Conservation (phyloP, 495 filamentous ascomycete species). For the Usnea hakonensis region DNA sequence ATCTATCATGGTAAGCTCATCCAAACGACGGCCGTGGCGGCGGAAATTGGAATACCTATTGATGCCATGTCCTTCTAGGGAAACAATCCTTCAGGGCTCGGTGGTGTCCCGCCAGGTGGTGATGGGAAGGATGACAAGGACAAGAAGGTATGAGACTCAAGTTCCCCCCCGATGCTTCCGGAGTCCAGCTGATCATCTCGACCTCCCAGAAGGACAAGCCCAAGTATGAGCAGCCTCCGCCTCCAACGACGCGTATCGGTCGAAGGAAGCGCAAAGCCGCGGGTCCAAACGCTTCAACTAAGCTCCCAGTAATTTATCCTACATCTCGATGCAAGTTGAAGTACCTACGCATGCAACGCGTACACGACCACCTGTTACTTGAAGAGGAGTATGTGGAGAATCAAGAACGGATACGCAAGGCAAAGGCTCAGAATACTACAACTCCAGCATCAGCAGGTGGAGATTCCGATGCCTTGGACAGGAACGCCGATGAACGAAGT, state of each 20-base stretch:
- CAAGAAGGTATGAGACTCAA: slow-evolving; percentile 65
- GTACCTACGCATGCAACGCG: slow-evolving; percentile 93
- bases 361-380: slow-evolving; percentile 92
- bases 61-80: slow-evolving; percentile 41
- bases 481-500: slow-evolving; percentile 90
- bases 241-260: slow-evolving; percentile 94
- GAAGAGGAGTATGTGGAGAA: slow-evolving; percentile 99
- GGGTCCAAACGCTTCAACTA: slow-evolving; percentile 86
- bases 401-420: slow-evolving; percentile 87
- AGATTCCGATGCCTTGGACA: slow-evolving; percentile 59
- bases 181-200: slow-evolving; percentile 20
- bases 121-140: slow-evolving; percentile 84
- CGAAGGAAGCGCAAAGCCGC: slow-evolving; percentile 93
- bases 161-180: slow-evolving; percentile 4
- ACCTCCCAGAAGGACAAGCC: slow-evolving; percentile 86
- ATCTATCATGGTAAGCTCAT: slow-evolving; percentile 4
- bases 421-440: slow-evolving; percentile 70
- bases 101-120: slow-evolving; percentile 56
- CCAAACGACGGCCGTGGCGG: background rate
- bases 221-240: slow-evolving; percentile 96
- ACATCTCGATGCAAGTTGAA: slow-evolving; percentile 96
- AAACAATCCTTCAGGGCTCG: slow-evolving; percentile 83
- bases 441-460: slow-evolving; percentile 45
- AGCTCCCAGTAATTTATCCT: slow-evolving; percentile 87
- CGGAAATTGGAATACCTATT: background rate